phyloP scores from a whole-genome alignment of 305 asterid genomes.

The Rubia occidens region DNA sequence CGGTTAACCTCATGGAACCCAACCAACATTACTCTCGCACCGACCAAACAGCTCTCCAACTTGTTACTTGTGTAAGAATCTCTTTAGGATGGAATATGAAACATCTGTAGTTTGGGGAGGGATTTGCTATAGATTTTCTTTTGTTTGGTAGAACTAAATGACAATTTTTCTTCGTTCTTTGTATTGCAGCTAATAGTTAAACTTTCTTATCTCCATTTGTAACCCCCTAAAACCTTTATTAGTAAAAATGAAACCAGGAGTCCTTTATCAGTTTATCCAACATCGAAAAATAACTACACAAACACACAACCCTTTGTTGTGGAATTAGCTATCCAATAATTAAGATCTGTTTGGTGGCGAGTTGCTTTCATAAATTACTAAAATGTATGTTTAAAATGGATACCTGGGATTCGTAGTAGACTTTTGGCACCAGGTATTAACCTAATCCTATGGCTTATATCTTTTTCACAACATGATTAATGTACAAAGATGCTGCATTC shows the following conservation, averaged over 20 bases:
- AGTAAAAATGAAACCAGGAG: background rate
- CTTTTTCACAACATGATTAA: constrained; percentile 11
- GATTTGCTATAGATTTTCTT: background rate
- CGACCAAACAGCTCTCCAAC: constrained; percentile 59
- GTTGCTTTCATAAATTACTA: constrained; percentile 29
- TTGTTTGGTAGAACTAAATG: background rate
- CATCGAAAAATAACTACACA: background rate
- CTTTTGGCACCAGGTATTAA: constrained; percentile 22
- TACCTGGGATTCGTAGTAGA: constrained; percentile 24
- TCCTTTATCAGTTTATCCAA: background rate
- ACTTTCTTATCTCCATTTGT: background rate
- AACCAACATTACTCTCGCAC: constrained; percentile 50
- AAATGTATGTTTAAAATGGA: constrained; percentile 1
- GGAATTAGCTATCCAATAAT: background rate
- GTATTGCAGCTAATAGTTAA: constrained; percentile 5
- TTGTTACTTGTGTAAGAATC: constrained; percentile 42
- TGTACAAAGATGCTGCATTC: constrained; percentile 13
- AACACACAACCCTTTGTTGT: background rate
- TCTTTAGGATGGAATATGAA: background rate
- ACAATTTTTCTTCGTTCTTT: background rate
- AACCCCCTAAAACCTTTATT: background rate
- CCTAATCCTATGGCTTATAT: constrained; percentile 26
- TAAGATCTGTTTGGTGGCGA: constrained; percentile 25
- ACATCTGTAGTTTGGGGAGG: background rate
- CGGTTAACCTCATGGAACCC: constrained; percentile 59